Evolutionary conservation across 495 filamentous ascomycete species (phyloP).

Genomic region (Parachaetomium inaequale): DNA sequence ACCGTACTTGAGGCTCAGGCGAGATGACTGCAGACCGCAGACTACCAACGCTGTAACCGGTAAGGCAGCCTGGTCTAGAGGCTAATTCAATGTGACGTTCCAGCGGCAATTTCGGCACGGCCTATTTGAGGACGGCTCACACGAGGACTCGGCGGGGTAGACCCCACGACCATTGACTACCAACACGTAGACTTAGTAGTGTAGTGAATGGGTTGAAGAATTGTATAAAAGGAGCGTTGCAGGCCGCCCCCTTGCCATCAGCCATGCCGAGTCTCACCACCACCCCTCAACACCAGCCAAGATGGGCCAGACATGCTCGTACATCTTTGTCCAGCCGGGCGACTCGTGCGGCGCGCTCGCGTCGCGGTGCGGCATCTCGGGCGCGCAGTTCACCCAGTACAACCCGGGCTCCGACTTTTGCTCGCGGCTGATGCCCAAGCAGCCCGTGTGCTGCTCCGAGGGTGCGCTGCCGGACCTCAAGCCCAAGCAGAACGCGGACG

Average conservation of each 20-base stretch:
- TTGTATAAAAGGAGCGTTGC: background rate
- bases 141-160: background rate
- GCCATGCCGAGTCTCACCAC: background rate
- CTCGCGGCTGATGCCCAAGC: slow-evolving; percentile 30
- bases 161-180: background rate
- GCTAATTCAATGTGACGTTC: background rate
- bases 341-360: slow-evolving; percentile 44
- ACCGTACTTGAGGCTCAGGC: background rate
- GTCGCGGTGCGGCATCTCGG: slow-evolving; percentile 39
- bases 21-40: background rate
- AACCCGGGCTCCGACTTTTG: slow-evolving; percentile 39
- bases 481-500: slow-evolving; percentile 45
- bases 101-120: background rate
- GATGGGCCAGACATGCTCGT: slow-evolving; percentile 7
- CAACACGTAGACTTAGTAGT: background rate
- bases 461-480: slow-evolving; percentile 37
- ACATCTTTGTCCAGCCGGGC: slow-evolving; percentile 18
- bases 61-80: background rate
- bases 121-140: background rate
- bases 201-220: background rate
- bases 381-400: slow-evolving; percentile 37
- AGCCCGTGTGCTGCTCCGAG: slow-evolving; percentile 48
- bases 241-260: background rate
- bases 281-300: background rate
- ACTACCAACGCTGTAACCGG: background rate